These are phyloP conservation scores for Dimargaris cristalligena DNA, from an alignment of 192 early-diverging fungal genomes.

Conservation along the genomic window DNA sequence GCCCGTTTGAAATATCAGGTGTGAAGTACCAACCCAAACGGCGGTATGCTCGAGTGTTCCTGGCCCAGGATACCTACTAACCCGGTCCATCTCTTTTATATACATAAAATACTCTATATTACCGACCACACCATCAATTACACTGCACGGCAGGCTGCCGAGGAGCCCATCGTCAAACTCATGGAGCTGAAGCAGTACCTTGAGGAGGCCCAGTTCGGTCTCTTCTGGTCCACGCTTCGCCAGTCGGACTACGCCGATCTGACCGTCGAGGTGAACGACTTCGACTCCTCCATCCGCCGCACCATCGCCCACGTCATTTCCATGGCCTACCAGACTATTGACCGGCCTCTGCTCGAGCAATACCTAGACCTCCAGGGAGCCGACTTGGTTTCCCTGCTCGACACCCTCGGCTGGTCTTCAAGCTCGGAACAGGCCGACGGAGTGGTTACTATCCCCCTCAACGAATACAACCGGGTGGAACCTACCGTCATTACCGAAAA, in stretches of 20 bases:
- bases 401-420: slow-evolving; percentile 52
- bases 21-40: no score
- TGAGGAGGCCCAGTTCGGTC: slow-evolving; percentile 52
- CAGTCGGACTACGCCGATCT: slow-evolving; percentile 32
- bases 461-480: slow-evolving; percentile 73
- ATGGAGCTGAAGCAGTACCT: slow-evolving; percentile 56
- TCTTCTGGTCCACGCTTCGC: slow-evolving; percentile 44
- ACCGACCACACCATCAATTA: slow-evolving; percentile 20
- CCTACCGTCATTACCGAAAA: slow-evolving; percentile 70
- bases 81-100: no score
- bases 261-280: slow-evolving; percentile 44
- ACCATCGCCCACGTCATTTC: slow-evolving; percentile 56
- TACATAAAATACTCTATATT: slow-evolving; percentile 11
- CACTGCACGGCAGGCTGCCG: slow-evolving; percentile 21
- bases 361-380: slow-evolving; percentile 55
- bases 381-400: slow-evolving; percentile 38
- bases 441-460: slow-evolving; percentile 55
- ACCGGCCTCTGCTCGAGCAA: slow-evolving; percentile 28
- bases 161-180: slow-evolving; percentile 38
- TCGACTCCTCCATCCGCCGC: slow-evolving; percentile 53
- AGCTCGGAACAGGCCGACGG: slow-evolving; percentile 29
- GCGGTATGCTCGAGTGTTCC: no score
- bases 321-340: slow-evolving; percentile 71
- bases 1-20: no score
- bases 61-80: no score